Percentiles rank a stretch among this genome's conserved stretches.
Conservation (phyloP, 192 early-diverging fungal species). For the Coemansia sp. region DNA sequence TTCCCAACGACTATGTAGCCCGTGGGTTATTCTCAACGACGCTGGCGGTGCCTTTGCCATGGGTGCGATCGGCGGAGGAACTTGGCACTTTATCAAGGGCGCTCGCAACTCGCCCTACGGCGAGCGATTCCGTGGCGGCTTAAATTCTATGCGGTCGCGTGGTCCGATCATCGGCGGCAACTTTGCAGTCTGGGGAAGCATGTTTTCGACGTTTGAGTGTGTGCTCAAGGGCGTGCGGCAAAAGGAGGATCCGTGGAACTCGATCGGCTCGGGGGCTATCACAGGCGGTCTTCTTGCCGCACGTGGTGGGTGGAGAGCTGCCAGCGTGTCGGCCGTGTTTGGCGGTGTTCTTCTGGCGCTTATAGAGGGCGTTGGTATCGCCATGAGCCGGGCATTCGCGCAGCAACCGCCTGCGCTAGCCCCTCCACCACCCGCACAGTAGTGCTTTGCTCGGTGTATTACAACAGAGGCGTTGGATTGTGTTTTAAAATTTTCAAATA, state of each 20-base stretch:
- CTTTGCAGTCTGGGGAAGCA: slow-evolving; percentile 99
- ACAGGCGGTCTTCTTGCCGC: slow-evolving; percentile 95
- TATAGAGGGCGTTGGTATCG: slow-evolving; percentile 92
- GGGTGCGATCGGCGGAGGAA: slow-evolving; percentile 93
- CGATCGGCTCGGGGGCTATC: slow-evolving; percentile 88
- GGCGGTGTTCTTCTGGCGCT: slow-evolving; percentile 90
- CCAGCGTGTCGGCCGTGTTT: slow-evolving; percentile 81
- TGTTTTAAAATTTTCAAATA: neutral
- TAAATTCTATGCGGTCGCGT: slow-evolving; percentile 87
- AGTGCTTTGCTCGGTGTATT: neutral
- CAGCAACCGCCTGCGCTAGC: slow-evolving; percentile 58
- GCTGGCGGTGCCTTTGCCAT: slow-evolving; percentile 88
- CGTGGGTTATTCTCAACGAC: slow-evolving; percentile 84
- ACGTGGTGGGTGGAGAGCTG: slow-evolving; percentile 72
- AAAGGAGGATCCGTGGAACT: slow-evolving; percentile 99
- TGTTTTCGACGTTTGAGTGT: slow-evolving; percentile 98
- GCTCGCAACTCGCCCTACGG: slow-evolving; percentile 96
- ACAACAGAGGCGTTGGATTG: neutral
- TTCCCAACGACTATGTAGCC: slow-evolving; percentile 41
- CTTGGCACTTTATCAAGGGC: slow-evolving; percentile 98
- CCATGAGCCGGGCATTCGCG: slow-evolving; percentile 66
- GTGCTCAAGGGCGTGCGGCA: slow-evolving; percentile 87
- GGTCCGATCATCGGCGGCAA: slow-evolving; percentile 95
- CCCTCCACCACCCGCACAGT: slow-evolving; percentile 29
- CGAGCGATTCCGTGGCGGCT: slow-evolving; percentile 83